Conservation (phyloP, 495 filamentous ascomycete species). For the Penicillium waksmanii region DNA sequence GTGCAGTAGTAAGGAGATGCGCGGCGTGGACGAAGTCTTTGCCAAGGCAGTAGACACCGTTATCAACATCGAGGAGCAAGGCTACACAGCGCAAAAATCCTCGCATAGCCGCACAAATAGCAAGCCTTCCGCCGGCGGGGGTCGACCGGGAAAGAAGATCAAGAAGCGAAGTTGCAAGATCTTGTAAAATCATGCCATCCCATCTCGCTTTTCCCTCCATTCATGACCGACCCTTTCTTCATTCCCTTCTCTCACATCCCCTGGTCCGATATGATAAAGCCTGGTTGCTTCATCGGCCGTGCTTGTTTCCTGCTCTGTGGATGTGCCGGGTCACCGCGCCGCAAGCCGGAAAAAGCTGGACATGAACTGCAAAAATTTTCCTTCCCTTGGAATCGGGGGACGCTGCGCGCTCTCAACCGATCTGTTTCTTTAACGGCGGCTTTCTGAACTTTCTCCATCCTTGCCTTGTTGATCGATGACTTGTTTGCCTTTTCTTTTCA, state of each 20-base stretch:
- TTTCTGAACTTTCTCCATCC: conserved; percentile 25
- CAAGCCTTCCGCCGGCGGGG: conserved; percentile 35
- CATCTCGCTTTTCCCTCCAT: conserved; percentile 10
- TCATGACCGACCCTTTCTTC: conserved; percentile 23
- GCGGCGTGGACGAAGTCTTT: conserved; percentile 94
- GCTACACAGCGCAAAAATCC: conserved; percentile 34
- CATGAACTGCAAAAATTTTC: conserved; percentile 28
- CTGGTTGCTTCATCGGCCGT: conserved; percentile 47
- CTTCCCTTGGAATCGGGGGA: conserved; percentile 22
- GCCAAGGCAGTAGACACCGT: conserved; percentile 84
- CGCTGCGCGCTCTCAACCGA: conserved; percentile 29
- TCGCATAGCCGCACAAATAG: conserved; percentile 24
- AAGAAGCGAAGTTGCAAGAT: conserved; percentile 78
- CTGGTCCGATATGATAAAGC: conserved; percentile 35
- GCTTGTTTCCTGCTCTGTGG: conserved; percentile 28
- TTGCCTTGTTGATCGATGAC: conserved; percentile 23
- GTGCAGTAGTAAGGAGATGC: conserved; percentile 97
- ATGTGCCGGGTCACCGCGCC: conserved; percentile 30
- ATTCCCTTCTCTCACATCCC: conserved; percentile 24
- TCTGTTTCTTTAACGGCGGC: conserved; percentile 24
- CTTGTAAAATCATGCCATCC: conserved; percentile 50
- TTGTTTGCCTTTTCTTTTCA: conserved; percentile 27
- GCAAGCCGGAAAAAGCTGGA: conserved; percentile 38
- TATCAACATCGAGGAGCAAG: conserved; percentile 56
- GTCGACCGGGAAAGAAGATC: conserved; percentile 41